phyloP scores from a whole-genome alignment of 306 rosid species.

The cucumber (Cucumis sativus) region Cucumber_9930_V3 NC_026657.2:5528501-5529000 shows the following conservation, averaged over 20 bases:
- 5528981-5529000: constrained; percentile 57
- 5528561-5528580: constrained; percentile 52
- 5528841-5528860: constrained; percentile 66
- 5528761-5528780: constrained; percentile 49
- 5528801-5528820: constrained; percentile 72
- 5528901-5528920: constrained; percentile 68
- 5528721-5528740: constrained; percentile 79
- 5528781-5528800: constrained; percentile 67
- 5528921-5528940: constrained; percentile 61
- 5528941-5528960: constrained; percentile 75
- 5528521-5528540: constrained; percentile 62
- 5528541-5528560: constrained; percentile 50
- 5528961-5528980: constrained; percentile 53
- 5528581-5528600: constrained; percentile 56
- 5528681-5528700: constrained; percentile 45
- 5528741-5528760: constrained; percentile 67
- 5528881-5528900: constrained; percentile 72
- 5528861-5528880: constrained; percentile 83
- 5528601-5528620: constrained; percentile 64
- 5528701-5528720: constrained; percentile 49
- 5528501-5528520: constrained; percentile 62
- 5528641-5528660: constrained; percentile 57
- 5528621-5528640: constrained; percentile 49
- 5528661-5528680: constrained; percentile 48
- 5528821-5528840: constrained; percentile 57